These are phyloP conservation scores for Coleophoma cylindrospora DNA, from an alignment of 2,329 filamentous ascomycete genomes.

Conservation along the genomic window DNA sequence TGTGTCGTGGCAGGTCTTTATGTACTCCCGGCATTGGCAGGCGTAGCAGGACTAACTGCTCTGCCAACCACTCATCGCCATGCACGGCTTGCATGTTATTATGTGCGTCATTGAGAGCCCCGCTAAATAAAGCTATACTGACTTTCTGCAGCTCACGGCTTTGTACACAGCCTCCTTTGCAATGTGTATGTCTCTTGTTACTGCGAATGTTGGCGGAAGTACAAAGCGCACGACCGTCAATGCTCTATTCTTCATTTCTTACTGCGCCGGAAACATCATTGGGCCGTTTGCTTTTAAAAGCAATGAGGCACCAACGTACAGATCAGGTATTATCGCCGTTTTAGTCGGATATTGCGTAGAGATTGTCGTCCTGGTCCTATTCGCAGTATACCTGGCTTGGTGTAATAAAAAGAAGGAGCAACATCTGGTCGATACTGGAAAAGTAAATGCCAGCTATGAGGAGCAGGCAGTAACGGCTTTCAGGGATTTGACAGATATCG, in stretches of 20 bases:
- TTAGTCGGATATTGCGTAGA: not conserved
- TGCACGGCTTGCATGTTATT: not conserved
- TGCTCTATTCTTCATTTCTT: slow-evolving; percentile 56
- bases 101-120: not conserved
- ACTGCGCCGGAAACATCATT: slow-evolving; percentile 58
- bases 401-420: not conserved
- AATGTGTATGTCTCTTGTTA: slow-evolving; percentile 20
- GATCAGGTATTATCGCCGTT: slow-evolving; percentile 16
- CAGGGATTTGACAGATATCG: slow-evolving; percentile 29
- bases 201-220: slow-evolving; percentile 56
- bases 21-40: not conserved
- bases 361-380: not conserved
- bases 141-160: not conserved
- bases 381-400: not conserved
- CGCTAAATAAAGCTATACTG: not conserved
- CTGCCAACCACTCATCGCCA: not conserved
- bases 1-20: not conserved
- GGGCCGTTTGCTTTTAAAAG: slow-evolving; percentile 56
- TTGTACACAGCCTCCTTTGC: not conserved
- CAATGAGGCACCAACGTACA: slow-evolving; percentile 50
- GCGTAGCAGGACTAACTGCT: not conserved
- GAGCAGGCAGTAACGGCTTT: slow-evolving; percentile 16
- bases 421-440: not conserved
- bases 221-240: slow-evolving; percentile 61
- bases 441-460: not conserved